These are phyloP conservation scores for Geotrichum fermentans DNA, from an alignment of 1,139 yeast genomes.

Conservation along the genomic window DNA sequence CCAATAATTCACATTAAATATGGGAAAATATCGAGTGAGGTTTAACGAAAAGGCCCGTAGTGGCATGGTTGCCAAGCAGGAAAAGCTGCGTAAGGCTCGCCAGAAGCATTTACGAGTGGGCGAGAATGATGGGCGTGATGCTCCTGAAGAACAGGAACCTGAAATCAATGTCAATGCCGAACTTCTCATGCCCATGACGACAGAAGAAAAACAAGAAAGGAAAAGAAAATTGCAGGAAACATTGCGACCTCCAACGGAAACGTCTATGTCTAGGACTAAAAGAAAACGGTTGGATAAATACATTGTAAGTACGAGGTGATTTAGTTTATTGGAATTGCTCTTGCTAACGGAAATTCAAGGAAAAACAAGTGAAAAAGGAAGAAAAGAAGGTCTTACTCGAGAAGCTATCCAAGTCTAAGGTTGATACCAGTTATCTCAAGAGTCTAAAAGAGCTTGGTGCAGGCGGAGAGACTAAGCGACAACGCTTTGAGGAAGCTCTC, in stretches of 20 bases:
- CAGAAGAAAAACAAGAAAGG: conserved; percentile 56
- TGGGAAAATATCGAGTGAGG: conserved; percentile 80
- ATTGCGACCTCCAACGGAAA: conserved; percentile 51
- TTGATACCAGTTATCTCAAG: conserved; percentile 64
- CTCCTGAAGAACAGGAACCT: conserved; percentile 35
- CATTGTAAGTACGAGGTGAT: conserved; percentile 32
- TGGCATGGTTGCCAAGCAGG: conserved; percentile 79
- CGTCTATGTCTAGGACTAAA: conserved; percentile 68
- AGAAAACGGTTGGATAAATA: conserved; percentile 54
- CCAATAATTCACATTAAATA: conserved; percentile 30
- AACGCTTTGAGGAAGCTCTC: conserved; percentile 69
- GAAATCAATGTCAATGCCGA: conserved; percentile 55
- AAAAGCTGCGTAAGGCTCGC: conserved; percentile 60
- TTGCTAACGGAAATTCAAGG: conserved; percentile 41
- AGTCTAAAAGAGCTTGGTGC: conserved; percentile 75
- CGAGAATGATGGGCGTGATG: conserved; percentile 39
- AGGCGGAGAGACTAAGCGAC: conserved; percentile 67
- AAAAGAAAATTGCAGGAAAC: conserved; percentile 62
- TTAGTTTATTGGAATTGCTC: neutral
- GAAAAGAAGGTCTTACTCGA: conserved; percentile 75
- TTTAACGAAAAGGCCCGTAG: conserved; percentile 82
- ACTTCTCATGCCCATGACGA: conserved; percentile 47
- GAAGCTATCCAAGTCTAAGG: conserved; percentile 58
- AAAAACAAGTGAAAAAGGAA: conserved; percentile 83
- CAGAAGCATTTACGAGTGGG: conserved; percentile 50